Conservation (phyloP, 2,329 filamentous ascomycete species). For the Tolypocladium capitatum region DNA sequence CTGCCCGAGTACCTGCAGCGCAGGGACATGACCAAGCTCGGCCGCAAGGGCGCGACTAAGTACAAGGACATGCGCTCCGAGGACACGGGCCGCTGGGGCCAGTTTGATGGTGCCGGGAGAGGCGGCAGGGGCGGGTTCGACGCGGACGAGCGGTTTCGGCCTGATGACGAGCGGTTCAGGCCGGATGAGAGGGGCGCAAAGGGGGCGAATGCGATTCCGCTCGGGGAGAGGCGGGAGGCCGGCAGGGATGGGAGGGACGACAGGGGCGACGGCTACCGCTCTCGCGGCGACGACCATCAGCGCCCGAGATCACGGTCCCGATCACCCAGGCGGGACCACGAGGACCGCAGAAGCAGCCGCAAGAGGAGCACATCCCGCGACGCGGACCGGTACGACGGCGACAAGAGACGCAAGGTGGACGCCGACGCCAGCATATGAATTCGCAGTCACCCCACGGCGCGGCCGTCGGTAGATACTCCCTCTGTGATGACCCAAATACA, state of each 20-base stretch:
- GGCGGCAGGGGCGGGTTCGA: conserved; percentile 19
- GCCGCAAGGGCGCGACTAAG: conserved; percentile 79
- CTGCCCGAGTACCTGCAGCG: conserved; percentile 87
- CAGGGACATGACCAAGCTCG: conserved; percentile 84
- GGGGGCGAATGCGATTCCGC: conserved; percentile 57
- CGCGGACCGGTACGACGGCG: conserved; percentile 37
- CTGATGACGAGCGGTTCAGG: conserved; percentile 41
- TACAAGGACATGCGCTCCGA: conserved; percentile 81
- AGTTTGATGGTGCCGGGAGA: conserved; percentile 35
- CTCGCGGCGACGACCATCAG: conserved; percentile 1
- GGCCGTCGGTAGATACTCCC: not conserved
- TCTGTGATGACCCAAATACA: not conserved
- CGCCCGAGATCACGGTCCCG: conserved; percentile 25
- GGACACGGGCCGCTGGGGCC: conserved; percentile 81
- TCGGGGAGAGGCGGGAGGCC: conserved; percentile 36
- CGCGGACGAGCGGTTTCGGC: conserved; percentile 53
- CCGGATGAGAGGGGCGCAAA: conserved; percentile 33
- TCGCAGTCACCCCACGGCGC: not conserved
- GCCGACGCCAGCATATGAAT: conserved; percentile 13
- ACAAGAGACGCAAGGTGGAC: conserved; percentile 48
- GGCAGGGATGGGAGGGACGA: conserved; percentile 17
- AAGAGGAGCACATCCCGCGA: conserved; percentile 47
- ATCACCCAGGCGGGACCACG: conserved; percentile 34
- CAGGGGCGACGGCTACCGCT: conserved; percentile 1
- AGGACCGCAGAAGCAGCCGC: conserved; percentile 33